Evolutionary conservation across 192 early-diverging fungal species (phyloP).

Genomic region (Cladochytrium replicatum): DNA sequence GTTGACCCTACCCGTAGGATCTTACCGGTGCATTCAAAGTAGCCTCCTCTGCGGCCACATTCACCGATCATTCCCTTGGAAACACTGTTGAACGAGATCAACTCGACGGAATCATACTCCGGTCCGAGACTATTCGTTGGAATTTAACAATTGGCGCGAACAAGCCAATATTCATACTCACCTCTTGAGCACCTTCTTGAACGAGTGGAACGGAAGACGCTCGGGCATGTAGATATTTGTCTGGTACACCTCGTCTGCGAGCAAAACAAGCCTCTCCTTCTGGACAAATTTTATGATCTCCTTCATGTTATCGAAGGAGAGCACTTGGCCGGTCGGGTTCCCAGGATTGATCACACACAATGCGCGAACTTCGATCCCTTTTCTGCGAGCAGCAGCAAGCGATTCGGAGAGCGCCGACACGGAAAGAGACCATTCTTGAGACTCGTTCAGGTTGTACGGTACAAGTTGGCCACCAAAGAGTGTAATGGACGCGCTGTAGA

Average conservation of each 20-base stretch:
- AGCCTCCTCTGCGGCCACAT: conserved; percentile 94
- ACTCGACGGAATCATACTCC: conserved; percentile 61
- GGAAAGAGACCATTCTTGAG: conserved; percentile 69
- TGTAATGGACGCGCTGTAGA: conserved; percentile 88
- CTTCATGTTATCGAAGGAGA: conserved; percentile 70
- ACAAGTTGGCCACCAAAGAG: conserved; percentile 78
- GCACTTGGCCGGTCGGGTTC: conserved; percentile 93
- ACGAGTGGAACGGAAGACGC: conserved; percentile 83
- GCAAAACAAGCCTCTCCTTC: conserved; percentile 65
- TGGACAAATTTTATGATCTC: conserved; percentile 87
- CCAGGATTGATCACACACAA: conserved; percentile 97
- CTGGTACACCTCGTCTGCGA: conserved; percentile 99
- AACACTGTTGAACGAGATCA: conserved; percentile 92
- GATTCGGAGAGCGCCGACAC: conserved; percentile 53
- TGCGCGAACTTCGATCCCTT: conserved; percentile 82
- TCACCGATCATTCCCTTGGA: conserved; percentile 99
- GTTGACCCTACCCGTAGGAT: too few species aligned
- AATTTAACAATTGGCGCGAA: neutral
- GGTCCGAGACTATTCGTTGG: conserved; percentile 46
- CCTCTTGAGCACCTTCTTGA: conserved; percentile 84
- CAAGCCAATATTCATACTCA: conserved; percentile 8
- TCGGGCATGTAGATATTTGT: conserved; percentile 80
- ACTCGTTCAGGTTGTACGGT: conserved; percentile 88
- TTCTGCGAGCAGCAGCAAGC: conserved; percentile 48
- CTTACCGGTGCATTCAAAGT: conserved; percentile 82